These are phyloP conservation scores for Euphorbia celastroides DNA, from an alignment of 441 rosid genomes.

Conservation along the genomic window DNA sequence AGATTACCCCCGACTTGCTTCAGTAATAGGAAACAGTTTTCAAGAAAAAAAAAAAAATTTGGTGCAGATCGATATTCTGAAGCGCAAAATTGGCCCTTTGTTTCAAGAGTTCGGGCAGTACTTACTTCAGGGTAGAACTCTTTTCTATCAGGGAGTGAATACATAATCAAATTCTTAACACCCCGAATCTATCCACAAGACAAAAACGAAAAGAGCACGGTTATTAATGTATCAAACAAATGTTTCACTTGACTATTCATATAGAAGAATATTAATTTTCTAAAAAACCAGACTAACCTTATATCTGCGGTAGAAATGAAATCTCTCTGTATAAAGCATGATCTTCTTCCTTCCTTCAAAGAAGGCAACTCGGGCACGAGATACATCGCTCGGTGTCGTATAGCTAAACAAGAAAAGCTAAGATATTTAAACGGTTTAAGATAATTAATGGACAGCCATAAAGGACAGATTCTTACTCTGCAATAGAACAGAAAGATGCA, in stretches of 20 bases:
- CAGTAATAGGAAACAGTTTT: not conserved
- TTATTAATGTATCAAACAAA: not conserved
- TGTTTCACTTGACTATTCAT: not conserved
- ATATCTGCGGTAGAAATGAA: slow-evolving; percentile 82
- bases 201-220: not conserved
- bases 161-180: slow-evolving; percentile 65
- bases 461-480: slow-evolving; percentile 57
- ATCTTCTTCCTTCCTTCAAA: slow-evolving; percentile 65
- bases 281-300: slow-evolving; percentile 40
- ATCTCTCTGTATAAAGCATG: slow-evolving; percentile 91
- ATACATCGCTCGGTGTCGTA: slow-evolving; percentile 58
- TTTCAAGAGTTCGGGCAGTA: slow-evolving; percentile 14
- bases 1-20: not conserved
- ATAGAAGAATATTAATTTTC: slow-evolving; percentile 3
- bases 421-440: not conserved
- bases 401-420: slow-evolving; percentile 39
- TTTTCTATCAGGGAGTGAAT: slow-evolving; percentile 90
- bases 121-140: slow-evolving; percentile 92
- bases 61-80: not conserved
- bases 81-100: not conserved
- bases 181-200: slow-evolving; percentile 70
- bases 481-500: slow-evolving; percentile 82
- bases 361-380: slow-evolving; percentile 73
- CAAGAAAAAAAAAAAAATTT: not conserved
- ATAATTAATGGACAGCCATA: slow-evolving; percentile 6